Base-by-base conservation (phyloP, 495 filamentous ascomycete genomes). In the Letharia lupina region DNA sequence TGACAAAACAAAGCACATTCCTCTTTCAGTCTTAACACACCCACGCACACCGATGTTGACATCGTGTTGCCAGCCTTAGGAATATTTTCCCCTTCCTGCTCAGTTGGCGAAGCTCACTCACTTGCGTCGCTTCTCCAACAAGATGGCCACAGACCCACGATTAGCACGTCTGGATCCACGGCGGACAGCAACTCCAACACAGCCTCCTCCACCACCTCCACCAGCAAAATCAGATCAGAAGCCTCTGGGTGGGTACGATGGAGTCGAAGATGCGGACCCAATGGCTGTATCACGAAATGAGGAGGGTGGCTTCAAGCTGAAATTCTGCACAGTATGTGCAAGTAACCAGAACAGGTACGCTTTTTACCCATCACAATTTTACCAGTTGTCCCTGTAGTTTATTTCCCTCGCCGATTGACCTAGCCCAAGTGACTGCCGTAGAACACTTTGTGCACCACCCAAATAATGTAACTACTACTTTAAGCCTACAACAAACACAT, bases 251-350 rank as follows among this genome's bases (percentile, higher is more conserved):
- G 74, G 72, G 2, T 54, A 75, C 40, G 74, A 75, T 56, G 69
- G 70, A 23, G 61, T 73, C 54, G 68, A 75, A 80, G 86, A 82
- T 80, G 80, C 84, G 80, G 75, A 73, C 67, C 71, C 68, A 73
- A 68, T 71, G 74, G 77, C 75, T 70, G 80, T 77, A 82, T 85
- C 78, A 82, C 75, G 58, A 47, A 60, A 67, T 39, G 65, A 70
- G 61, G 66, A 59, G 20, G 76, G 77, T 13, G 82, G 76, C 35
- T 94, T 86, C 82, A 95, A 90, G 73, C 82, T 99, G 52, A 94
- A 89, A 71, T 97, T 98, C 78, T 99, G 95, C 82, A 99, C 95
- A 4, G 94, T 99, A 47, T 99, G 95, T 77, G 94, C 94, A 7
- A 96, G 91, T 71, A 98, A 99, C 73, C 87, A 97, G 70, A 97